These are phyloP conservation scores for Isatis lusitanica DNA, from an alignment of 441 rosid genomes.

Conservation along the genomic window DNA sequence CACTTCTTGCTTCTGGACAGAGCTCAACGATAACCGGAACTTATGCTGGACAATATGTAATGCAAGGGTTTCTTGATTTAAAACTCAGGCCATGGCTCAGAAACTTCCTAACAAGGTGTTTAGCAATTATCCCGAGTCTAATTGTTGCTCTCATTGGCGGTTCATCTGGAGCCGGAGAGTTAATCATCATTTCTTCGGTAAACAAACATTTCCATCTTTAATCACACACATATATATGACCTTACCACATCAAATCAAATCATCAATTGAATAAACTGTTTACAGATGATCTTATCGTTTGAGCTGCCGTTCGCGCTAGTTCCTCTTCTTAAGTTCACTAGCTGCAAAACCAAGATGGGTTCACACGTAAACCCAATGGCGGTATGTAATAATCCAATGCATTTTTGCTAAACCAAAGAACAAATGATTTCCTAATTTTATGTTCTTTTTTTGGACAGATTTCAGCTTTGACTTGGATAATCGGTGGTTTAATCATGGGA, in stretches of 20 bases:
- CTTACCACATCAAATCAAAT: background rate
- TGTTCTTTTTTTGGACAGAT: too few species aligned
- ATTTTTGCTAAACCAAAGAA: too few species aligned
- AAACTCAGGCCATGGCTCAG: conserved; percentile 76
- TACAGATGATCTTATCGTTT: too few species aligned
- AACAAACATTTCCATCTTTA: background rate
- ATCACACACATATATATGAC: background rate
- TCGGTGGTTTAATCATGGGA: too few species aligned
- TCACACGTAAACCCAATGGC: too few species aligned
- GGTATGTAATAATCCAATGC: too few species aligned
- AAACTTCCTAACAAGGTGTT: conserved; percentile 75
- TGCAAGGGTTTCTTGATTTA: conserved; percentile 93
- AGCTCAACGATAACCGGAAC: conserved; percentile 97
- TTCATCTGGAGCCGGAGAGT: conserved; percentile 74
- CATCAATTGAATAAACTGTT: conserved; percentile 14
- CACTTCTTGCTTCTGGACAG: conserved; percentile 91
- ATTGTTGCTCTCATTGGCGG: conserved; percentile 87
- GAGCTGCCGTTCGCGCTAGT: too few species aligned
- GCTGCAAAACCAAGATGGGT: too few species aligned
- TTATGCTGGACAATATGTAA: conserved; percentile 79
- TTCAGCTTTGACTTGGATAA: too few species aligned
- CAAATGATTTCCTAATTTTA: too few species aligned
- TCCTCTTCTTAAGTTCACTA: too few species aligned
- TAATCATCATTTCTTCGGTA: conserved; percentile 94
- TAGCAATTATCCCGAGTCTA: conserved; percentile 88